Evolutionary conservation across 1,284 basidiomycete species (phyloP).

Genomic region (Ustilago curta): DNA sequence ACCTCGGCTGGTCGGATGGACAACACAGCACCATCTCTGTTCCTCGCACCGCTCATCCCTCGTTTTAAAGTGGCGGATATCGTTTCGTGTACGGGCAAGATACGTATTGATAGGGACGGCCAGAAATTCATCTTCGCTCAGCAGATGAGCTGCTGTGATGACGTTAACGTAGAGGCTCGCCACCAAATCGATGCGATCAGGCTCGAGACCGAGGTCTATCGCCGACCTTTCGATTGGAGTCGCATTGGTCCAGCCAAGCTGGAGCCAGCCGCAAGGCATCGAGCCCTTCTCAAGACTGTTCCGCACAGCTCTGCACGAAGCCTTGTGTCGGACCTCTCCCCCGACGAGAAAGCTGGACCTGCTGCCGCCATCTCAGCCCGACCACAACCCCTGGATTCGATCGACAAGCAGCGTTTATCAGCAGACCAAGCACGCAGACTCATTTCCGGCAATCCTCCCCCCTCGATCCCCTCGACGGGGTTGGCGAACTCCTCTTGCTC

Average conservation of each 20-base stretch:
- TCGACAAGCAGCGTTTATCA: constrained; percentile 11
- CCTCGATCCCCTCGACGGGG: constrained; percentile 1
- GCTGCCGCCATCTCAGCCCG: neutral
- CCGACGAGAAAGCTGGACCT: constrained; percentile 9
- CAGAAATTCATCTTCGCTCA: constrained; percentile 12
- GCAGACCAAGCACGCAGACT: constrained; percentile 27
- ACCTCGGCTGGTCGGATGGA: constrained; percentile 8
- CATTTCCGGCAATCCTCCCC: constrained; percentile 7
- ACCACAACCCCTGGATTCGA: neutral
- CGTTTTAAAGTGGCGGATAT: constrained; percentile 31
- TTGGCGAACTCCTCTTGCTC: neutral
- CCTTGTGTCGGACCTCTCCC: constrained; percentile 14
- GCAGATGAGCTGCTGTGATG: constrained; percentile 13
- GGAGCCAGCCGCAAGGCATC: neutral
- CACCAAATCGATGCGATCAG: constrained; percentile 34
- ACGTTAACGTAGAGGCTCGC: constrained; percentile 30
- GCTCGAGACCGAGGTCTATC: constrained; percentile 28
- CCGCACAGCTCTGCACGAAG: constrained; percentile 6
- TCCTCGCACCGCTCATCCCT: constrained; percentile 18
- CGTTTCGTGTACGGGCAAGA: constrained; percentile 27
- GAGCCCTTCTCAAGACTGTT: neutral
- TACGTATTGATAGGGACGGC: constrained; percentile 23
- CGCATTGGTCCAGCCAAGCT: neutral
- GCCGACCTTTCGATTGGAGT: constrained; percentile 20
- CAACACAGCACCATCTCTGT: neutral